Evolutionary conservation across 2,329 filamentous ascomycete genomes (phyloP).

Genomic region (Orbilia brochopaga): DNA sequence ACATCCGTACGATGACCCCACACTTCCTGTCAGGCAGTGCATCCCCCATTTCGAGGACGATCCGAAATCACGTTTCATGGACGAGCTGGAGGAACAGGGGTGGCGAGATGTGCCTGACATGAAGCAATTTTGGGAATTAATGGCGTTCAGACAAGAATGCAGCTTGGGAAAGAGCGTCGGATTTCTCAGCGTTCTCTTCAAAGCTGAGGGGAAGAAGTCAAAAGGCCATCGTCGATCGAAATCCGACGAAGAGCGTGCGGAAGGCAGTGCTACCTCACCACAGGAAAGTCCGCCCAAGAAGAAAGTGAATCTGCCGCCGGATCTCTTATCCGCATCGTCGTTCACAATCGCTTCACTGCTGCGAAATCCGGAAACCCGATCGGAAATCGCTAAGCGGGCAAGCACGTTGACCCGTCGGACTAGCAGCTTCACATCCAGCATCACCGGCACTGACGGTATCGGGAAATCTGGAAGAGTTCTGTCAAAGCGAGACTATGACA

Average conservation of each 20-base stretch:
- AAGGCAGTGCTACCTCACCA: constrained; percentile 17
- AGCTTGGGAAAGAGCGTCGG: constrained; percentile 90
- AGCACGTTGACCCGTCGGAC: constrained; percentile 21
- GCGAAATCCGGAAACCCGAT: constrained; percentile 26
- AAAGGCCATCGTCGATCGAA: constrained; percentile 48
- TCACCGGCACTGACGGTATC: constrained; percentile 57
- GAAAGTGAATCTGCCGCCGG: constrained; percentile 18
- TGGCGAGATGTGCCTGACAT: constrained; percentile 86
- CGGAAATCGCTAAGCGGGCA: constrained; percentile 15
- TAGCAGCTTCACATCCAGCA: constrained; percentile 51
- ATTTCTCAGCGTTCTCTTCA: constrained; percentile 91
- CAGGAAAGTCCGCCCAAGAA: constrained; percentile 13
- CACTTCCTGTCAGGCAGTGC: constrained; percentile 59
- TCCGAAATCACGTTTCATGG: constrained; percentile 86
- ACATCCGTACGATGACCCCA: constrained; percentile 67
- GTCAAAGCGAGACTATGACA: constrained; percentile 58
- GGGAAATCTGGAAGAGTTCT: constrained; percentile 57
- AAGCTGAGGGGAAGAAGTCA: constrained; percentile 60
- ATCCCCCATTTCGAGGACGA: constrained; percentile 94
- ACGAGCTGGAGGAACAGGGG: constrained; percentile 78
- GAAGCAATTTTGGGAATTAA: constrained; percentile 98
- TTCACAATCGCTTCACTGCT: constrained; percentile 43
- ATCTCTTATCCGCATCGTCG: constrained; percentile 37
- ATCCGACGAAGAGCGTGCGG: background rate
- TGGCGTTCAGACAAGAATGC: constrained; percentile 95